Percentiles rank a stretch among this genome's conserved stretches.
These are phyloP conservation scores for Acanthochlamys bracteata DNA, from an alignment of 106 monocot genomes.

Conservation along the genomic window DNA sequence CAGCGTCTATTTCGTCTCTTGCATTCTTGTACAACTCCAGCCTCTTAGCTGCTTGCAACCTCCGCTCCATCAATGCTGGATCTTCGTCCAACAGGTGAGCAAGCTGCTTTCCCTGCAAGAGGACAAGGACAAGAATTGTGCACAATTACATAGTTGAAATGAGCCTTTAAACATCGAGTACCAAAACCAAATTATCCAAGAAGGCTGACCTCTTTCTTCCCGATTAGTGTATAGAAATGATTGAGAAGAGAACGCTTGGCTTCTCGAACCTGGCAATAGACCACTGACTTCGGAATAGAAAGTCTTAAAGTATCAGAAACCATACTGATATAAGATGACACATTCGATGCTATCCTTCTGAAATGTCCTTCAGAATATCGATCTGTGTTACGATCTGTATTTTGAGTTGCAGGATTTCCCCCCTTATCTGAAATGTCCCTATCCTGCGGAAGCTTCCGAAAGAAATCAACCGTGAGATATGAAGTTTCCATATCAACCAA, in stretches of 20 bases:
- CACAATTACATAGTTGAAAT: background rate
- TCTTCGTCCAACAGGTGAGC: constrained; percentile 71
- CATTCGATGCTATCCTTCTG: constrained; percentile 42
- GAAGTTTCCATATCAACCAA: constrained; percentile 79
- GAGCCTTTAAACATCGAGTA: background rate
- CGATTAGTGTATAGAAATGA: constrained; percentile 53
- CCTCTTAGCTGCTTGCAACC: constrained; percentile 66
- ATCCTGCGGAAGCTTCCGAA: constrained; percentile 80
- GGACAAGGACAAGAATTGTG: background rate
- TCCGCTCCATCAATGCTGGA: constrained; percentile 70
- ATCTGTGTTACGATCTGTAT: constrained; percentile 25
- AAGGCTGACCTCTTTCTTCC: constrained; percentile 43
- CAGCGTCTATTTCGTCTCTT: constrained; percentile 68
- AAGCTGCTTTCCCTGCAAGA: constrained; percentile 66
- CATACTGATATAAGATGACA: constrained; percentile 46
- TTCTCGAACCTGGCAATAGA: constrained; percentile 66
- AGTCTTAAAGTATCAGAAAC: constrained; percentile 45
- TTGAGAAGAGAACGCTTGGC: constrained; percentile 56
- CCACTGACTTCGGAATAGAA: constrained; percentile 56
- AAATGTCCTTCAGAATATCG: constrained; percentile 38
- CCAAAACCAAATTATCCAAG: background rate
- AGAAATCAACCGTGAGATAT: constrained; percentile 81
- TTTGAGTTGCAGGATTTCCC: constrained; percentile 23
- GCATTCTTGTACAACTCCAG: constrained; percentile 72
- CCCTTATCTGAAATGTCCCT: constrained; percentile 34